Conservation (phyloP, 2,329 filamentous ascomycete genomes). For the Emmonsia crescens region DNA sequence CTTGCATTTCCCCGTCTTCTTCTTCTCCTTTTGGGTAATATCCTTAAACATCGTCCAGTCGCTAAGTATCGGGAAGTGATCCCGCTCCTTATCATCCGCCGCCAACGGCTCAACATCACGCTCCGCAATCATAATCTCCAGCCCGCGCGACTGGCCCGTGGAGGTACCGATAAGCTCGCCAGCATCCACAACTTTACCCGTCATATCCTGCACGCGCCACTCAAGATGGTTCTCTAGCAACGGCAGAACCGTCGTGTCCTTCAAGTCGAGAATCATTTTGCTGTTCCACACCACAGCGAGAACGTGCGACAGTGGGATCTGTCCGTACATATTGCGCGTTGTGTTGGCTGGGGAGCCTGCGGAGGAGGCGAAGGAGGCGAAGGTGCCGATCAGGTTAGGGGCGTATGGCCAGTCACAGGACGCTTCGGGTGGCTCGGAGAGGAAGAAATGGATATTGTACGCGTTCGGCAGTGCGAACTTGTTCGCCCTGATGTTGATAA, state of each 20-base stretch:
- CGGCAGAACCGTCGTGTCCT: constrained; percentile 10
- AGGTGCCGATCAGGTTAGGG: constrained; percentile 50
- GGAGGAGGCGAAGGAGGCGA: constrained; percentile 41
- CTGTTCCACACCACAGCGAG: constrained; percentile 10
- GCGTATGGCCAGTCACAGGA: constrained; percentile 42
- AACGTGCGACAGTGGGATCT: constrained; percentile 14
- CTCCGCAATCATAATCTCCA: constrained; percentile 5
- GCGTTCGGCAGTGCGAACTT: constrained; percentile 47
- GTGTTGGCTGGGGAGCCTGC: constrained; percentile 1
- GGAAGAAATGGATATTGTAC: constrained; percentile 58
- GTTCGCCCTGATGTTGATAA: constrained; percentile 51
- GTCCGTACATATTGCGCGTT: constrained; percentile 4
- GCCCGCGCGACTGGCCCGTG: background rate
- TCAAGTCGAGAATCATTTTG: constrained; percentile 9
- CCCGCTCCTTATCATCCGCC: background rate
- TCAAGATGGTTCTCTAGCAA: constrained; percentile 12
- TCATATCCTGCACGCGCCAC: constrained; percentile 15
- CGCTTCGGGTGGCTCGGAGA: constrained; percentile 44
- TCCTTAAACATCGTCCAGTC: constrained; percentile 1
- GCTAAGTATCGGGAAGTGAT: constrained; percentile 1
- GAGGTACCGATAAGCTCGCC: constrained; percentile 8
- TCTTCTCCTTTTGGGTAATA: background rate
- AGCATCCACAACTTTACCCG: constrained; percentile 11
- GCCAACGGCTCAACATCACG: constrained; percentile 1
- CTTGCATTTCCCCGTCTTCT: background rate